A percentile compares a stretch with the other conserved stretches of the same genome.
These are phyloP conservation scores for Rickenella mellea DNA, from an alignment of 768 basidiomycete species.

Conservation along the genomic window DNA sequence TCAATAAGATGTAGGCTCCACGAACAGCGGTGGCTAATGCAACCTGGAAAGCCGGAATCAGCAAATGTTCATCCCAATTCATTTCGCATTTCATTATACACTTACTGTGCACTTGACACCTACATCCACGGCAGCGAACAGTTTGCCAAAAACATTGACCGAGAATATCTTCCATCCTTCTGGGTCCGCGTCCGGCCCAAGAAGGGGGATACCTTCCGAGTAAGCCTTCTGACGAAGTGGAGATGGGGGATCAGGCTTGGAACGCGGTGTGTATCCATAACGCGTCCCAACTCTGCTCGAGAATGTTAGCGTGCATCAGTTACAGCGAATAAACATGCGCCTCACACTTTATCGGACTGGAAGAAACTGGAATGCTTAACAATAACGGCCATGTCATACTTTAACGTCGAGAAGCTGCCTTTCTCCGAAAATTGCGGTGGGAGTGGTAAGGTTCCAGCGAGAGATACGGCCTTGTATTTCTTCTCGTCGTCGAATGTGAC, in stretches of 20 bases:
- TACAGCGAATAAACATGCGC: background rate
- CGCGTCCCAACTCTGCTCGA: conserved; percentile 6
- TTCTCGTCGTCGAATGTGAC: conserved; percentile 26
- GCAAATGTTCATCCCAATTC: too few species aligned
- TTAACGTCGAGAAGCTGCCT: conserved; percentile 46
- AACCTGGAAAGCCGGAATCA: too few species aligned
- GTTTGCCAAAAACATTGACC: too few species aligned
- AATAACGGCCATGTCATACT: conserved; percentile 43
- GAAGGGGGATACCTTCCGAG: background rate
- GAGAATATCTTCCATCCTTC: conserved; percentile 9
- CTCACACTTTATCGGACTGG: conserved; percentile 39
- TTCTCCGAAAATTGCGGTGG: conserved; percentile 49
- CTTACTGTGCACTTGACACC: too few species aligned
- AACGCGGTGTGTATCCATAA: conserved; percentile 11
- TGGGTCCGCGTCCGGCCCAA: conserved; percentile 7
- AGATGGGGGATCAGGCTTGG: conserved; percentile 11
- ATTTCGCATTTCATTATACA: too few species aligned
- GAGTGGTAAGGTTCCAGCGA: conserved; percentile 25
- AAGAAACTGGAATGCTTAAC: conserved; percentile 35
- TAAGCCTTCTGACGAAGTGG: conserved; percentile 10
- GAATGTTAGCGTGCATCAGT: background rate
- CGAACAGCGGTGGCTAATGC: too few species aligned
- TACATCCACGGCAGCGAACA: too few species aligned
- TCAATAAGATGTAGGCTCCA: too few species aligned
- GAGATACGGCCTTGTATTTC: conserved; percentile 9